phyloP scores from a whole-genome alignment of 306 rosid species.

The Cicer chorassanicum region DNA sequence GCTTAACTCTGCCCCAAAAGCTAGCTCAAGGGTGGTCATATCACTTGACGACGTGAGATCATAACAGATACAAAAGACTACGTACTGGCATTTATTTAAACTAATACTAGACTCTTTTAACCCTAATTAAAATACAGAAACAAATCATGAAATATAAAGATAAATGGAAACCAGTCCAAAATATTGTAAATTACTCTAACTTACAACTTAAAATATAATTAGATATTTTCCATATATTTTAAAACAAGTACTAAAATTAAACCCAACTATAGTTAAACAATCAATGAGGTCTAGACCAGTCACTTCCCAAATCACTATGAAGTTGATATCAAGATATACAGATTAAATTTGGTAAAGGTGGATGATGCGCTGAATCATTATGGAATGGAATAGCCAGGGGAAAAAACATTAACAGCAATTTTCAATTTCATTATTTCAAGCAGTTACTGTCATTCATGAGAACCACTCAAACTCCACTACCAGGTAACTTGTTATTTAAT shows the following conservation, averaged over 20 bases:
- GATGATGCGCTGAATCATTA: not conserved
- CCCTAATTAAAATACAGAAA: slow-evolving; percentile 6
- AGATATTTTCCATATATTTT: not conserved
- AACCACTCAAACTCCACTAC: not conserved
- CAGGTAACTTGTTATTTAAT: not conserved
- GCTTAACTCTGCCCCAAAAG: not conserved
- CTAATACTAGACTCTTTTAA: not conserved
- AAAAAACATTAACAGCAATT: slow-evolving; percentile 13
- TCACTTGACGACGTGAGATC: not conserved
- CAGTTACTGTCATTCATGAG: not conserved
- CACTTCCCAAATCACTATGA: slow-evolving; percentile 15
- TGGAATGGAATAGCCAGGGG: not conserved
- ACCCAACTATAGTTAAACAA: not conserved
- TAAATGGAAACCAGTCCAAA: not conserved
- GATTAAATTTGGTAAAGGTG: slow-evolving; percentile 13
- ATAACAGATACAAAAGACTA: not conserved
- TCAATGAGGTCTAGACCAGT: not conserved
- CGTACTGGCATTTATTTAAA: not conserved
- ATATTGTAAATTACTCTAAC: slow-evolving; percentile 3
- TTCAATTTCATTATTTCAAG: not conserved
- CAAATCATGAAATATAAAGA: not conserved
- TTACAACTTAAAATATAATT: not conserved
- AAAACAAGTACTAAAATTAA: not conserved
- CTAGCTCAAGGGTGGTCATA: not conserved
- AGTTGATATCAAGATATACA: slow-evolving; percentile 14